A percentile compares a stretch with the other conserved stretches of the same genome.
Evolutionary conservation across 1,284 basidiomycete genomes (phyloP).

Genomic region (Vanrija sp.): DNA sequence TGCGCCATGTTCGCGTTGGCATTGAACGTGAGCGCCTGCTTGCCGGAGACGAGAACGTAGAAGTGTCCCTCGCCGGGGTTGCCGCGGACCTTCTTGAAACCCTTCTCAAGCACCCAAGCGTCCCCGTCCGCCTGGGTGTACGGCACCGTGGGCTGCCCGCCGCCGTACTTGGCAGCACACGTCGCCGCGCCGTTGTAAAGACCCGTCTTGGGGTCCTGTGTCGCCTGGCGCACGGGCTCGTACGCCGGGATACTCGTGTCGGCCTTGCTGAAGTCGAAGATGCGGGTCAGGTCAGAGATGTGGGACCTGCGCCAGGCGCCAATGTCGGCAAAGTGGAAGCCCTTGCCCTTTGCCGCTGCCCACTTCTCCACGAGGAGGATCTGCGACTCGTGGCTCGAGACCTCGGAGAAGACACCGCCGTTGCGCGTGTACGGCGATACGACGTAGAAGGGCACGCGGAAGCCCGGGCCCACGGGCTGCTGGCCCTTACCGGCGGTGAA

Average conservation of each 20-base stretch:
- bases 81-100: background rate
- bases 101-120: background rate
- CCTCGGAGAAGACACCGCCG: background rate
- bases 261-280: background rate
- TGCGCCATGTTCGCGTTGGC: background rate
- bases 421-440: background rate
- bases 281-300: background rate
- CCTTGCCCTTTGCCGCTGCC: background rate
- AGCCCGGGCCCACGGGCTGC: background rate
- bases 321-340: background rate
- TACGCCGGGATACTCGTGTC: background rate
- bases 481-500: background rate
- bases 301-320: background rate
- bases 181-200: background rate
- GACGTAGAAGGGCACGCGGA: background rate
- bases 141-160: background rate
- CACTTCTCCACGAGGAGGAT: background rate
- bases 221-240: background rate
- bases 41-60: background rate
- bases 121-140: background rate
- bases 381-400: background rate
- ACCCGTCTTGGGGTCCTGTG: background rate
- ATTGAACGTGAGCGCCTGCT: background rate
- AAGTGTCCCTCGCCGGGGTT: background rate
- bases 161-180: background rate